phyloP scores from a whole-genome alignment of 163 green algal species.

The Chlorella variabilis region DNA sequence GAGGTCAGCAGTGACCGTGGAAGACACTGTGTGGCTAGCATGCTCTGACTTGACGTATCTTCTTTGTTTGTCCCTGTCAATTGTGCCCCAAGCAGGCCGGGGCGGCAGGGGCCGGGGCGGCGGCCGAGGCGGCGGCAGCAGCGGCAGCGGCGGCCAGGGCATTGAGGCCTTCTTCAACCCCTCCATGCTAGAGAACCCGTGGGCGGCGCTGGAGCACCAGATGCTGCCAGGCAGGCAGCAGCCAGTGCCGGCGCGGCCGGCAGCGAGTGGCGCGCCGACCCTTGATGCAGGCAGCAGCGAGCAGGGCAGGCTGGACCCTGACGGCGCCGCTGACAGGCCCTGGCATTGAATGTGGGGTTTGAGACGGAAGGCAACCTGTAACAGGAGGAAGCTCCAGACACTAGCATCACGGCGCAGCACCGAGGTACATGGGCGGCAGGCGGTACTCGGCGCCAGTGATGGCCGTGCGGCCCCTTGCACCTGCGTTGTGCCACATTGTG shows the following conservation, averaged over 20 bases:
- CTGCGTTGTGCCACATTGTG: no score
- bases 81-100: neutral
- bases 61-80: no score
- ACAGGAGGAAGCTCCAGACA: neutral
- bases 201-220: slow-evolving; percentile 20
- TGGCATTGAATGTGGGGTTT: slow-evolving; percentile 34
- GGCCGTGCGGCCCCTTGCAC: no score
- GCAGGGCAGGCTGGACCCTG: neutral
- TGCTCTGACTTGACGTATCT: neutral
- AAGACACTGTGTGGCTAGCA: neutral
- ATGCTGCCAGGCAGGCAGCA: neutral
- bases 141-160: neutral
- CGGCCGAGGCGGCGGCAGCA: neutral
- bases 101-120: neutral
- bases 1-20: no score
- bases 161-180: slow-evolving; percentile 25
- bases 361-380: neutral
- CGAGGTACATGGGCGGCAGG: neutral
- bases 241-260: no score
- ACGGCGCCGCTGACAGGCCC: slow-evolving; percentile 32
- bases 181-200: slow-evolving; percentile 37
- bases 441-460: no score
- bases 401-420: no score
- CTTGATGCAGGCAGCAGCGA: neutral
- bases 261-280: no score